These are phyloP conservation scores for Pseudophaeomoniella oleicola DNA, from an alignment of 2,329 filamentous ascomycete genomes.

Conservation along the genomic window DNA sequence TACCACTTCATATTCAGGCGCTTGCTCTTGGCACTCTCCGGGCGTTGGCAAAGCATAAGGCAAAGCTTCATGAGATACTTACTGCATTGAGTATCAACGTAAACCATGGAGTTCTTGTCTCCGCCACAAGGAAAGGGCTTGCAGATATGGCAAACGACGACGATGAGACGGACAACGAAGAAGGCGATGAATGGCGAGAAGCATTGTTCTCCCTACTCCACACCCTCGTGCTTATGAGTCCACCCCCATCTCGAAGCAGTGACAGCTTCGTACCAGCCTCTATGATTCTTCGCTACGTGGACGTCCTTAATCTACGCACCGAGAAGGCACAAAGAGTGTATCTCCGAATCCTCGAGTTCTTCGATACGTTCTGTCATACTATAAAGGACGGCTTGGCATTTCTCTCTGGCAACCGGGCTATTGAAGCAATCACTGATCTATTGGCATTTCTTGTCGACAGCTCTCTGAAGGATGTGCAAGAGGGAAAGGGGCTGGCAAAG, in stretches of 20 bases:
- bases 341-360: constrained; percentile 68
- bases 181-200: constrained; percentile 77
- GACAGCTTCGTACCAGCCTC: constrained; percentile 79
- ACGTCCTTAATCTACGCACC: constrained; percentile 73
- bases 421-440: constrained; percentile 81
- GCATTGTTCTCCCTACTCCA: constrained; percentile 77
- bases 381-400: constrained; percentile 73
- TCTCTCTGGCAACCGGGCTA: constrained; percentile 66
- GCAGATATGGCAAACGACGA: constrained; percentile 57
- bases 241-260: constrained; percentile 42
- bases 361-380: constrained; percentile 77
- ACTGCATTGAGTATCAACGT: constrained; percentile 89
- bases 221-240: constrained; percentile 36
- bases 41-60: constrained; percentile 65
- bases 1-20: constrained; percentile 67
- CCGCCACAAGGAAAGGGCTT: constrained; percentile 80
- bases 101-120: constrained; percentile 88
- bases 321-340: constrained; percentile 70
- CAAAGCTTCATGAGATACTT: constrained; percentile 66
- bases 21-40: constrained; percentile 70
- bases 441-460: constrained; percentile 64
- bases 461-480: constrained; percentile 50
- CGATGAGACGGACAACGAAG: constrained; percentile 44
- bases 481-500: constrained; percentile 56
- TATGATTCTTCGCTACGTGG: constrained; percentile 76